Evolutionary conservation across 768 basidiomycete species (phyloP), one percentile per base, ranked within the genome.

Genomic region (Termitomyces sp.): DNA sequence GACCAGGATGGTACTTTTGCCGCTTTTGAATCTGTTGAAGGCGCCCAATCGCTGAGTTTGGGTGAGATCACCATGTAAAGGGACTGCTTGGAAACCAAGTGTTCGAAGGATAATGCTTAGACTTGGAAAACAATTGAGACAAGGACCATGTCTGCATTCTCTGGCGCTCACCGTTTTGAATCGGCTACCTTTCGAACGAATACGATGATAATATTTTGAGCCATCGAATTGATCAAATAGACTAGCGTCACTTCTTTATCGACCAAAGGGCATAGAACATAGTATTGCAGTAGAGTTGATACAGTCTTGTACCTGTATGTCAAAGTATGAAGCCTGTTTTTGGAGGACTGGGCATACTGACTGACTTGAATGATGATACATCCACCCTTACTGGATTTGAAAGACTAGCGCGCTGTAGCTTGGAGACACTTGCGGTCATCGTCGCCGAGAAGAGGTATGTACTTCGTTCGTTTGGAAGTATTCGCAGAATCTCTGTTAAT

Each of bases 361-460:
- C 87, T 65, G 67, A 93, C 93, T 95, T 97, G 48, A 41, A 52
- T 64, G 88, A 80, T 7, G 90, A 88, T 2, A 96, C 93, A 68
- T 97, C 93, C 1, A 98, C 84, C 61, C 88, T 81, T n/a, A 94
- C 82, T 17, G 95, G 95, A 65, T 95, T 92, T 30, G 81, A 80
- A 64, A 97, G 73, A 75, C 90, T 93, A 30, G 96, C 93, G 45
- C 95, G 73, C 67, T 98, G 95, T 14, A 98, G 77, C 68, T 97
- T 97, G 8, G 90, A 92, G 3, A 98, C 92, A 71, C 95, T 98
- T 17, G 92, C 91, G 11, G 95, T 95, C 95, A 98, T 98, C 22
- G 95, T 97, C 8, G 96, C 96, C 12, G 93, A 96, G 74, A 93
- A 98, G 1, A 98, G 79, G 66, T 92, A 97, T 2, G 95, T 97